Base-by-base conservation (phyloP, 2,329 filamentous ascomycete genomes). In the Penicillium fuscoglaucum region DNA sequence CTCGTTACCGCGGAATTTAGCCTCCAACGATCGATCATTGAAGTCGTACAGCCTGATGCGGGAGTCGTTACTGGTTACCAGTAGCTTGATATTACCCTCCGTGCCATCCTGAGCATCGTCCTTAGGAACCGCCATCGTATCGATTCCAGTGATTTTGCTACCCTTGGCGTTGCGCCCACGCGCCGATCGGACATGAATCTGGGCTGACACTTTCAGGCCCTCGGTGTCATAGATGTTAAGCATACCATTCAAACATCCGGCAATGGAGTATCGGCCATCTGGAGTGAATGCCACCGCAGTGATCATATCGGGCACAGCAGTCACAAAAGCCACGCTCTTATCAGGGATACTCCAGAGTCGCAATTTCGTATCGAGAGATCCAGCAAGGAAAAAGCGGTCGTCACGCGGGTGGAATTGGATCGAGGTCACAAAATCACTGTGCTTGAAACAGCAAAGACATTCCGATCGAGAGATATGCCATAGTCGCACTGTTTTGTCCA, bases 261-360 rank as follows among this genome's bases (percentile, higher is more conserved):
- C 93, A 61, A 99, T 96, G 7, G 90, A 89, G 37, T 88, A 89
- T 70, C 89, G 93, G 0, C 95, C 95, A 70, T 98, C 93, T 0
- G 95, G 95, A 0, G 92, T 91, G 68, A 99, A 99, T 0, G 90
- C 87, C 0, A 98, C 93, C 1, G 95, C 91, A 0, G 95, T 99
- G 61, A 98, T 92, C 74, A 98, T 89, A 66, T 97, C 93, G 0
- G 89, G 86, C 0, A 93, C 79, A 44, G 89, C 85, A 9, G 84
- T 88, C 63, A 88, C 88, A 71, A 87, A 98, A 0, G 93, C 93
- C 29, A 98, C 90, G n/a, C 84, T 87, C 73, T 96, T 97, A 74
- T 99, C 95, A 0, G 95, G 93, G 47, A 99, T 99, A 70, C 92
- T 97, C 95, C 95, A 99, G 2, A 99, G 78, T 17, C 95, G 84